These are phyloP conservation scores for Neltuma alba DNA, from an alignment of 306 rosid species.

Conservation along the genomic window DNA sequence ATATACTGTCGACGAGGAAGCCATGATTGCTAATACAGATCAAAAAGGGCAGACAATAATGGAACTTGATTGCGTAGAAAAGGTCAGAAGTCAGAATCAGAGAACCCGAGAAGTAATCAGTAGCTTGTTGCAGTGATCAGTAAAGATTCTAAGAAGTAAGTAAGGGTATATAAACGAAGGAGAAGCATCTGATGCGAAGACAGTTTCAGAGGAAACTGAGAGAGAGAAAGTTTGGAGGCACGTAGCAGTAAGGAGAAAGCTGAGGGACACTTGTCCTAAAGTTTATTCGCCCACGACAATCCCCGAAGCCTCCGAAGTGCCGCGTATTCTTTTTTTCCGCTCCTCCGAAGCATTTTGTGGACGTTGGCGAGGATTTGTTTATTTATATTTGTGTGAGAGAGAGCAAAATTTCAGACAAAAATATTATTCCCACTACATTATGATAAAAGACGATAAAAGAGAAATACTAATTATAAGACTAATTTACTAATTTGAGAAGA, in stretches of 20 bases:
- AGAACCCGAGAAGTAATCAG: not conserved
- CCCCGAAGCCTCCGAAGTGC: slow-evolving; percentile 7
- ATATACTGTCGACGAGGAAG: slow-evolving; percentile 39
- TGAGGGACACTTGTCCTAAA: not conserved
- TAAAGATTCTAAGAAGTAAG: not conserved
- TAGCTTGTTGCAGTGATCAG: not conserved
- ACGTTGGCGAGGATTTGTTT: no score
- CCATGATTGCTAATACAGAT: slow-evolving; percentile 35
- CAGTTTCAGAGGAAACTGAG: not conserved
- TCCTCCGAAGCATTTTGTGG: no score
- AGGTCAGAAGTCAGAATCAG: not conserved
- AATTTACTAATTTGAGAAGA: no score
- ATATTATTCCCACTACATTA: no score
- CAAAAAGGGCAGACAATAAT: not conserved
- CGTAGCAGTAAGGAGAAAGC: not conserved
- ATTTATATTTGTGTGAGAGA: no score
- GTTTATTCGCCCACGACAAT: not conserved
- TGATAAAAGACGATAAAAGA: no score
- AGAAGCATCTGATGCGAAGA: not conserved
- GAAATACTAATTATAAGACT: no score
- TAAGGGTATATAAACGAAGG: not conserved
- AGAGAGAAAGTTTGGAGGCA: slow-evolving; percentile 21
- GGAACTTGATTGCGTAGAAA: not conserved
- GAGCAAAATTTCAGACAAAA: no score
- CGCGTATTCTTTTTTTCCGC: not conserved